Base-by-base conservation (phyloP, 441 rosid species). In the Brassica balearica region DNA sequence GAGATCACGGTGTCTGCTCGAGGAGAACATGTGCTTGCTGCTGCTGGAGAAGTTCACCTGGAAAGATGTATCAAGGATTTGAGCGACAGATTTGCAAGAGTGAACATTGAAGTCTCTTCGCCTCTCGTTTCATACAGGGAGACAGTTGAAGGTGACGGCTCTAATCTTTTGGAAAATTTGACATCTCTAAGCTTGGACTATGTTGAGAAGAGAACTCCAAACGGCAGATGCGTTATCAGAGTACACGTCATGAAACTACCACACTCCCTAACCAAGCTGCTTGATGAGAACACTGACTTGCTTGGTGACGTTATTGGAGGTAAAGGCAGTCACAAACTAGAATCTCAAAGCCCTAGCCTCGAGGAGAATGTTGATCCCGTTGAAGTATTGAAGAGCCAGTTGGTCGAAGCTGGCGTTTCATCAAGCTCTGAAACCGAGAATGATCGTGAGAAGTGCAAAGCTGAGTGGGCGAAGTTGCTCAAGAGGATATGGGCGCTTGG, bases 1-100 rank as follows among this genome's bases (percentile, higher is more conserved):
- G 96, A 92, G 86, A 92, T 95, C 36, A 82, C 88, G 19, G 95
- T 95, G 75, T 95, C 99, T 69, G 86, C 94, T 72, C 86, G 94
- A 83, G 98, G 98, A 62, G 99, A 95, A 71, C 92, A 93, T 62
- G 98, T 95, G 70, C 91, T 95, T 74, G 90, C 96, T 71, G 97
- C 97, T 77, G 99, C 95, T 4, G 98, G 99, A 65, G 98, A 95
- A 75, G 97, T 95, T 78, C 99, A 95, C 79, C 83, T 95, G 2
- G 99, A 95, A 82, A 89, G 97, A 86, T 93, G 98, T 71, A 75
- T 89, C 19, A 93, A 91, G 82, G 97, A 95, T 87, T 84, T 92
- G 86, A 91, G 81, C 80, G 99, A 95, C 59, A 87, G 98, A 81
- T 93, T 95, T 81, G 96, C 98, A 1, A 95, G 87, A 84, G 95